phyloP scores from a whole-genome alignment of 1,284 basidiomycete genomes.

The Puccinia hordei region DNA sequence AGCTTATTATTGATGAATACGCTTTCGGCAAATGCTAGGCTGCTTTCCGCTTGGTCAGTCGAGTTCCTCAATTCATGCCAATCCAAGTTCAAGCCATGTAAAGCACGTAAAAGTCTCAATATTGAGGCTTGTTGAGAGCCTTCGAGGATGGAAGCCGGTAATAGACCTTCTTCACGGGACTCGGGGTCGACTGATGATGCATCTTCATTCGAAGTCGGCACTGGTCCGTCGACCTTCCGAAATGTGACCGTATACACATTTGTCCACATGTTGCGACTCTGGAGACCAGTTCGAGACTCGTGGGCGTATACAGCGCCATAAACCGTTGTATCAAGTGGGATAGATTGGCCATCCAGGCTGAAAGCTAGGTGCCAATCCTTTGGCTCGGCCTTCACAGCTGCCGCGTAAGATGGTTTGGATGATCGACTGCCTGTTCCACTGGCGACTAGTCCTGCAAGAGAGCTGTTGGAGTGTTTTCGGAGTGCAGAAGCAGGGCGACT shows the following conservation, averaged over 20 bases:
- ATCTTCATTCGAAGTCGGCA: conserved; percentile 60
- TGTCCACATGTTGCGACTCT: conserved; percentile 73
- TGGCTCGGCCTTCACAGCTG: conserved; percentile 86
- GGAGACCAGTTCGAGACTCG: conserved; percentile 61
- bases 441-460: conserved; percentile 49
- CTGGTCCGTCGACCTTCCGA: conserved; percentile 85
- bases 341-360: conserved; percentile 78
- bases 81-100: conserved; percentile 77
- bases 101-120: conserved; percentile 79
- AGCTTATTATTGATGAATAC: conserved; percentile 97
- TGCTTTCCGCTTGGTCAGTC: conserved; percentile 52
- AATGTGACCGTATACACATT: conserved; percentile 87
- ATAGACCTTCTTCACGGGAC: conserved; percentile 53
- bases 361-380: conserved; percentile 97
- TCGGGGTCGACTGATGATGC: conserved; percentile 57
- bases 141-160: conserved; percentile 74
- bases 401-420: conserved; percentile 74
- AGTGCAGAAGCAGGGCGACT: conserved; percentile 55
- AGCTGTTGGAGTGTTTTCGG: conserved; percentile 54
- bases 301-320: conserved; percentile 92
- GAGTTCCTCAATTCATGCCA: conserved; percentile 61
- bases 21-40: conserved; percentile 65
- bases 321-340: conserved; percentile 85
- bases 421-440: conserved; percentile 47
- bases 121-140: conserved; percentile 87